These are phyloP conservation scores for Pelagomonas calceolata DNA, from an alignment of 108 stramenopile species.

Conservation along the genomic window DNA sequence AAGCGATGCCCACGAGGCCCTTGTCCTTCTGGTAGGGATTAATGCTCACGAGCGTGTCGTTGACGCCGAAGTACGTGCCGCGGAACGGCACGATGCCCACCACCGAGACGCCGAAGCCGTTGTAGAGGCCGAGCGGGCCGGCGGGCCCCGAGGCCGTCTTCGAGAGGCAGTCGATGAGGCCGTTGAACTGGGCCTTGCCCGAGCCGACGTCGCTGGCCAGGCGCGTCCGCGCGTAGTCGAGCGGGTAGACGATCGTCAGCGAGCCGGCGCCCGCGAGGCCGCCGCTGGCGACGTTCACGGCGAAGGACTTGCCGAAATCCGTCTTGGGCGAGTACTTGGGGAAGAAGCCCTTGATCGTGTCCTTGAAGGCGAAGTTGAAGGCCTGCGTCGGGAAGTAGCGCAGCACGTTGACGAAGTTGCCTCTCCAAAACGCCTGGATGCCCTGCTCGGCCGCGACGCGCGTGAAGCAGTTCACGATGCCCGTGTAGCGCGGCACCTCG, in stretches of 20 bases:
- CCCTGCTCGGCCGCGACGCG: conserved; percentile 88
- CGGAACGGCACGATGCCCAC: conserved; percentile 96
- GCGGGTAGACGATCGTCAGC: conserved; percentile 91
- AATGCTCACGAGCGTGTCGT: conserved; percentile 88
- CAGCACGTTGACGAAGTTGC: conserved; percentile 95
- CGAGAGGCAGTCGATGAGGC: conserved; percentile 86
- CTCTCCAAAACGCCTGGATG: conserved; percentile 71
- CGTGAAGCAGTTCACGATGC: conserved; percentile 86
- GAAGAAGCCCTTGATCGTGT: conserved; percentile 89
- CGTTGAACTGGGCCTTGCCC: conserved; percentile 88
- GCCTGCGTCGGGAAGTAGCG: conserved; percentile 98
- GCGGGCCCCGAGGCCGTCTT: conserved; percentile 59
- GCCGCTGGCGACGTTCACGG: conserved; percentile 92
- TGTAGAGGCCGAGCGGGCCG: conserved; percentile 85
- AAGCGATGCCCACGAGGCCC: conserved; percentile 67
- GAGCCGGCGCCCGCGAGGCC: conserved; percentile 94
- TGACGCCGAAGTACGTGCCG: conserved; percentile 95
- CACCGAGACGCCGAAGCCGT: conserved; percentile 92
- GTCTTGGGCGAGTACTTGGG: conserved; percentile 91
- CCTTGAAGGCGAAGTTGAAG: conserved; percentile 99
- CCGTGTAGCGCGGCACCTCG: conserved; percentile 88
- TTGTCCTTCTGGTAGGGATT: conserved; percentile 94
- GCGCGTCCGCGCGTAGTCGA: conserved; percentile 97
- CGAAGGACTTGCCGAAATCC: conserved; percentile 87
- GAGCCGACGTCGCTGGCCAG: conserved; percentile 92